phyloP scores from a whole-genome alignment of 805 yeast species.

The Brettanomyces anomalus region DNA sequence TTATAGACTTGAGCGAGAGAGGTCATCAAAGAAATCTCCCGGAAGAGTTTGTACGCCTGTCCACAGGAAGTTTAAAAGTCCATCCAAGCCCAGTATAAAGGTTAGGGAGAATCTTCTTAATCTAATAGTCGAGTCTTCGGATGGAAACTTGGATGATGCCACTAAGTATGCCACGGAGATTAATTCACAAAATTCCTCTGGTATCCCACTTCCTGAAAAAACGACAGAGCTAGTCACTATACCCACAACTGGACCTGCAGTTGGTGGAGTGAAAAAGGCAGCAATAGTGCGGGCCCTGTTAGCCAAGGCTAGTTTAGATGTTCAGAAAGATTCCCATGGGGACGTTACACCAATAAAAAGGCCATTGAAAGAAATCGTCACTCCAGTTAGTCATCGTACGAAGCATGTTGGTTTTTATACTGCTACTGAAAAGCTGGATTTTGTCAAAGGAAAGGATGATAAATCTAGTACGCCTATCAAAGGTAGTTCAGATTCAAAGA shows the following conservation, averaged over 20 bases:
- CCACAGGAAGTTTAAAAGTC: conserved; percentile 14
- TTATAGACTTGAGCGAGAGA: neutral
- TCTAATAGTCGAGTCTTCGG: conserved; percentile 51
- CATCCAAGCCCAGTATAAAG: conserved; percentile 27
- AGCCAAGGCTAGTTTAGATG: conserved; percentile 13
- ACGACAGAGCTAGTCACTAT: conserved; percentile 51
- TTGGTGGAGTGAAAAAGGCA: conserved; percentile 24
- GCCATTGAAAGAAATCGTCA: conserved; percentile 2
- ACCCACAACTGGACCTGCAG: conserved; percentile 32
- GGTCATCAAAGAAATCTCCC: conserved; percentile 23
- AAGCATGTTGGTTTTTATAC: conserved; percentile 23
- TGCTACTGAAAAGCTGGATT: conserved; percentile 17
- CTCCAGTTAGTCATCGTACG: neutral
- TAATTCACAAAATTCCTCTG: conserved; percentile 52
- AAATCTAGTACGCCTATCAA: too few relatives aligned
- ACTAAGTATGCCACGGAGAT: conserved; percentile 63
- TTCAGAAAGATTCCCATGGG: neutral
- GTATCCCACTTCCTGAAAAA: conserved; percentile 52
- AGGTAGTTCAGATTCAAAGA: too few relatives aligned
- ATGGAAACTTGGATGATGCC: conserved; percentile 53
- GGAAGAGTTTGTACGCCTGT: conserved; percentile 37
- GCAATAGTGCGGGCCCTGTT: conserved; percentile 28
- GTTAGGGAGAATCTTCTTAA: conserved; percentile 27
- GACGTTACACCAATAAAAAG: neutral
- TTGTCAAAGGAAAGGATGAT: conserved; percentile 9